A percentile compares a stretch with the other conserved stretches of the same genome.
These are phyloP conservation scores for Dipteronia dyeriana DNA, from an alignment of 345 rosid species.

Conservation along the genomic window DNA sequence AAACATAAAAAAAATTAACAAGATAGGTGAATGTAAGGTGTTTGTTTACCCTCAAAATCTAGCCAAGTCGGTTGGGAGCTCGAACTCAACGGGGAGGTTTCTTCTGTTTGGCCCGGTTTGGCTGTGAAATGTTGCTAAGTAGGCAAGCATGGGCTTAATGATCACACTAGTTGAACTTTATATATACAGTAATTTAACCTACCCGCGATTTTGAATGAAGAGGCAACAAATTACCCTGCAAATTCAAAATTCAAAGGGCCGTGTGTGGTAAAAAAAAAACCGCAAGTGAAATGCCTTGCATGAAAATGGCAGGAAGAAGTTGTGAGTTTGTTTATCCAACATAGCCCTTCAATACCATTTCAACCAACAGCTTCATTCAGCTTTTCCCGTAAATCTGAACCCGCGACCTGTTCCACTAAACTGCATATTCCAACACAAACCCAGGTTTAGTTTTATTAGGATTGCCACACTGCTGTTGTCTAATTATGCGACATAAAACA, in stretches of 20 bases:
- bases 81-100: background rate
- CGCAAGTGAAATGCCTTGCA: constrained; percentile 13
- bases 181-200: constrained; percentile 31
- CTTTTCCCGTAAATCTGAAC: constrained; percentile 40
- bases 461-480: background rate
- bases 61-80: background rate
- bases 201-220: constrained; percentile 16
- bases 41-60: background rate
- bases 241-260: constrained; percentile 15
- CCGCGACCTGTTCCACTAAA: constrained; percentile 48
- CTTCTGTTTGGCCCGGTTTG: background rate
- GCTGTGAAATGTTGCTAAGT: constrained; percentile 24
- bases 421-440: constrained; percentile 33
- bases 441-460: background rate
- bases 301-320: constrained; percentile 9
- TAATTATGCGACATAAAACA: background rate
- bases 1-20: background rate
- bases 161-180: constrained; percentile 7
- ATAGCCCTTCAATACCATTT: constrained; percentile 16
- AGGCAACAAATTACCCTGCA: constrained; percentile 35
- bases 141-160: constrained; percentile 24
- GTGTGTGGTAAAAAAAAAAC: constrained; percentile 5
- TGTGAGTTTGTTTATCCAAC: background rate
- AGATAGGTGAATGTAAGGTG: background rate
- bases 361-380: constrained; percentile 35